Base-by-base conservation (phyloP, 805 yeast genomes). In the Kluyveromyces dobzhanskii region DNA sequence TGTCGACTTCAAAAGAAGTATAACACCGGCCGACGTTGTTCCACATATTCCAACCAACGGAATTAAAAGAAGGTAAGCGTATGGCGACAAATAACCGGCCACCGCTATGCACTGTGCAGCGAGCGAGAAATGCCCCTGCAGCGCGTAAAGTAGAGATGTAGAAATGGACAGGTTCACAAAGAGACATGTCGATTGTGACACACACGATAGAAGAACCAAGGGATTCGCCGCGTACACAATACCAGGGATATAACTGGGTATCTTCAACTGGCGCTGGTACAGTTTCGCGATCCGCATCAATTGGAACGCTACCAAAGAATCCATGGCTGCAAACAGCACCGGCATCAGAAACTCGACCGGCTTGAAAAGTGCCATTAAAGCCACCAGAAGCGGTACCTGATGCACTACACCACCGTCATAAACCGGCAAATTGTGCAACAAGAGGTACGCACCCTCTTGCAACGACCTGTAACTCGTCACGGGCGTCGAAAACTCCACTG, bases 321-420 rank as follows among this genome's bases (percentile, higher is more conserved):
- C 97, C 2, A 73, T 50, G 1, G 65, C 34, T 0, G 88, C 71
- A 57, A 69, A 88, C 2, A 83, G 25, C 9, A 73, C 43, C 39
- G 53, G 41, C 3, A 46, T 27, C 30, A 47, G 35, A 9, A 34
- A 24, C 12, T 40, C 37, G 4, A 24, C 30, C 17, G 39, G 31
- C 14, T 36, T 42, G 7, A 50, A 35, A 4, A 46, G 25, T 5
- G 52, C 40, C 39, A 52, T 39, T 1, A 76, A 43, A 2, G 68
- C 62, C 26, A 85, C 69, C 17, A 90, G 51, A 14, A 87, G 54
- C 3, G 96, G 95, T 3, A 94, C 78, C 49, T 86, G 95, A 59
- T 86, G 90, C 26, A 81, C 80, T 13, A 87, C 77, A 17, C 94
- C 94, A 8, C 97, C 96, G 44, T 76, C 76, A 52, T 86, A 90